phyloP scores from a whole-genome alignment of 148 eudicot species.

The Chenopodium suecicum region DNA sequence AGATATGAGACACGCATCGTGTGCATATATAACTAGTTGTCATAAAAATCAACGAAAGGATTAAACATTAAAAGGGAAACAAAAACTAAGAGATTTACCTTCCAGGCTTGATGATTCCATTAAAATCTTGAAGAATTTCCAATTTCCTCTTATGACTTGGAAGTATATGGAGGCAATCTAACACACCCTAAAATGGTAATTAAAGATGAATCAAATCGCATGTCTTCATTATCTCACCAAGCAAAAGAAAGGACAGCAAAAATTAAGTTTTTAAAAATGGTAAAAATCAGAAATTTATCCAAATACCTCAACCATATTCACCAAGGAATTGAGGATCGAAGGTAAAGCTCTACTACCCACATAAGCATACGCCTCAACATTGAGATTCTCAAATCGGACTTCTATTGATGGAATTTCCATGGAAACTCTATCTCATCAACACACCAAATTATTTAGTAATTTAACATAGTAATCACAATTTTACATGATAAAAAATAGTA shows the following conservation, averaged over 20 bases:
- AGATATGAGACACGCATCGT: too few relatives aligned
- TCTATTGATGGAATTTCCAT: conserved; percentile 51
- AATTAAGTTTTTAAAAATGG: neutral
- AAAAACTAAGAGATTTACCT: conserved; percentile 33
- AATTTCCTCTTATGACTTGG: conserved; percentile 54
- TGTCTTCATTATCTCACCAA: neutral
- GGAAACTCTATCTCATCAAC: conserved; percentile 26
- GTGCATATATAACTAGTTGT: too few relatives aligned
- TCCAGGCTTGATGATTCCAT: conserved; percentile 86
- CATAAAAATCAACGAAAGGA: neutral
- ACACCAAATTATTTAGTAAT: neutral
- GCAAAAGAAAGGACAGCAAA: neutral
- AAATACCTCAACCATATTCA: conserved; percentile 61
- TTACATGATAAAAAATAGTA: too few relatives aligned
- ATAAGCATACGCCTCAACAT: conserved; percentile 58
- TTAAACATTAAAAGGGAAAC: neutral
- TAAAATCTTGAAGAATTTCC: conserved; percentile 61
- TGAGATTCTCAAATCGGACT: conserved; percentile 68
- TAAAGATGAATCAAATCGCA: neutral
- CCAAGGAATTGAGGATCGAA: conserved; percentile 53
- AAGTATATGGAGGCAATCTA: conserved; percentile 52
- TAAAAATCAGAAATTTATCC: neutral
- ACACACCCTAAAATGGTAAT: conserved; percentile 38
- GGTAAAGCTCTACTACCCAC: conserved; percentile 73
- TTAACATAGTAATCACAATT: neutral